Evolutionary conservation across 2,329 filamentous ascomycete genomes (phyloP), one percentile per base, ranked within the genome.

Genomic region (Aspergillus arachidicola): DNA sequence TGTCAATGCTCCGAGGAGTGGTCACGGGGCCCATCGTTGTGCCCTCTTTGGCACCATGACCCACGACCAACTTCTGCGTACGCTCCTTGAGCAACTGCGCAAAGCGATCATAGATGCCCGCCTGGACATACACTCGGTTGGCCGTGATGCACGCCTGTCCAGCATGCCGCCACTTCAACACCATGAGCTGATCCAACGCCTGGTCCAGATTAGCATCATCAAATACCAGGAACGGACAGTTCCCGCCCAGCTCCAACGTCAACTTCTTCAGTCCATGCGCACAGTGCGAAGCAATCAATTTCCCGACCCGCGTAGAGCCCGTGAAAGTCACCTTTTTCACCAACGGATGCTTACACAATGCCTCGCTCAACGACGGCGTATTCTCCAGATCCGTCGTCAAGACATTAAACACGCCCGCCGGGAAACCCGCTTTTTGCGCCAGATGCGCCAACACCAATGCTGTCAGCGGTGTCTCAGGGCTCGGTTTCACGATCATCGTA

Each of bases 401-500:
- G 3, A 89, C 85, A 64, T 84, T 88, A 59, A 89, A 81, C 6
- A 86, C 86, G 3, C 87, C 87, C 19, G 84, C 82, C 0, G 85
- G 84, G 63, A 89, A 85, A 0, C 85, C 85, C 4, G 85, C 85
- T 53, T 83, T 76, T 54, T 80, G 75, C 12, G 86, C 86, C 36
- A 89, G 75, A 46, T 79, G 68, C 0, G 72, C 86, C n/a, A 89
- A 72, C 2, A 82, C 80, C 19, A 88, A 74, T 0, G 85, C 82
- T 2, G 84, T 85, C 38, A 89, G 79, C 0, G 87, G 86, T 1
- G 86, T 88, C 74, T 92, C 89, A 0, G 89, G 89, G 4, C 87
- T 89, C 2, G 90, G 88, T 78, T 92, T 92, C 19, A 87, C 82
- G 34, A 94, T 82, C 87, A 94, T 91, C 1, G 89, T 89, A 72